These are phyloP conservation scores for Pseudocercospora vitis DNA, from an alignment of 2,329 filamentous ascomycete genomes.

Conservation along the genomic window DNA sequence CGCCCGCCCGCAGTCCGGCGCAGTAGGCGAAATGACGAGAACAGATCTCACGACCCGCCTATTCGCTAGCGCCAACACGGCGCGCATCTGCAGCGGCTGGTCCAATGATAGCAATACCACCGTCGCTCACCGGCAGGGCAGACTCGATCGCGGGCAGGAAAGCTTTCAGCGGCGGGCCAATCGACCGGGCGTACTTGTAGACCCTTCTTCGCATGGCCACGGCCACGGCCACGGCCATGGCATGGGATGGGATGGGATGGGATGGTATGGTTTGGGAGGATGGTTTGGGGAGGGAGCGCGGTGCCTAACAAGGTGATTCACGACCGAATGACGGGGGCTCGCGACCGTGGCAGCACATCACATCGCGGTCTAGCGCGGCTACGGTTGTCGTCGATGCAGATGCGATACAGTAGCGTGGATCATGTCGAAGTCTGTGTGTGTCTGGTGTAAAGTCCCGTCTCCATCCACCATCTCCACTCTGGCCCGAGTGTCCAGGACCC, in stretches of 20 bases:
- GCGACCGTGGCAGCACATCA: too few species aligned
- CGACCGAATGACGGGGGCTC: too few species aligned
- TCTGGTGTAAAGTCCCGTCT: too few species aligned
- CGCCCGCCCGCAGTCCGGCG: constrained; percentile 12
- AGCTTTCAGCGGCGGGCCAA: constrained; percentile 12
- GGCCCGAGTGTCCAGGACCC: not conserved
- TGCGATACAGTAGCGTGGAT: not conserved
- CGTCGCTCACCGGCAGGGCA: constrained; percentile 7
- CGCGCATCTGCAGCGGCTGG: constrained; percentile 14
- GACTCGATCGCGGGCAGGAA: constrained; percentile 15
- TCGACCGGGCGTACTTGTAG: not conserved
- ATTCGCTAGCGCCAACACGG: constrained; percentile 18
- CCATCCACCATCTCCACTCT: constrained; percentile 3
- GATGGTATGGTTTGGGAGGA: too few species aligned
- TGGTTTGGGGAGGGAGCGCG: too few species aligned
- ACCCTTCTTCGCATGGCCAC: too few species aligned
- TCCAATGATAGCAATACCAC: constrained; percentile 16
- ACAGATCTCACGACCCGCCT: constrained; percentile 17
- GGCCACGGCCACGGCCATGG: too few species aligned
- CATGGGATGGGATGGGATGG: too few species aligned
- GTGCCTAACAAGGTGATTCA: too few species aligned
- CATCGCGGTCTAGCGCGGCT: not conserved
- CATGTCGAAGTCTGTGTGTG: not conserved
- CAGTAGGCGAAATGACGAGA: constrained; percentile 27
- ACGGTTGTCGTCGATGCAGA: not conserved